Conservation (phyloP, 1,284 basidiomycete species). For the Macrocybe sp. region DNA sequence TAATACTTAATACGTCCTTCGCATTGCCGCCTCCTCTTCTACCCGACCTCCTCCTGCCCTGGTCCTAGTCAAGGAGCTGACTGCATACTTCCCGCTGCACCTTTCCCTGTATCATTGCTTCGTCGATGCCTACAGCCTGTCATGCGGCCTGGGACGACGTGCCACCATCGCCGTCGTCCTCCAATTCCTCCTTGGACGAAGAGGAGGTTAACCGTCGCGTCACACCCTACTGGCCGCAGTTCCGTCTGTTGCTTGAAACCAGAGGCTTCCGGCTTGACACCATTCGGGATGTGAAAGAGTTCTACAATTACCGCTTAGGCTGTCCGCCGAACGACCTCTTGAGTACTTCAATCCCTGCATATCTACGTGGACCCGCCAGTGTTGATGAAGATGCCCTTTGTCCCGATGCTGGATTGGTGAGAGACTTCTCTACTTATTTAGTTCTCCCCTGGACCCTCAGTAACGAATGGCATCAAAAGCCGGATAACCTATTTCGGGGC, state of each 20-base stretch:
- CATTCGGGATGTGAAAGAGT: constrained; percentile 54
- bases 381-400: constrained; percentile 56
- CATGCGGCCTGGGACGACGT: constrained; percentile 19
- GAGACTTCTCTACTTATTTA: constrained; percentile 17
- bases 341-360: constrained; percentile 21
- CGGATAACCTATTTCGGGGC: constrained; percentile 67
- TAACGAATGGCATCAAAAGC: constrained; percentile 33
- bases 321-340: constrained; percentile 18
- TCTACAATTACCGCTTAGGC: constrained; percentile 38
- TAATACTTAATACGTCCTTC: constrained; percentile 13
- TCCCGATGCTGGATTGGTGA: constrained; percentile 63
- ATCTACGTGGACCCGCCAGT: constrained; percentile 28
- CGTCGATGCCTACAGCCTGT: constrained; percentile 17
- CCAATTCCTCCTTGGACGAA: constrained; percentile 51
- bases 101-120: neutral
- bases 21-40: constrained; percentile 10
- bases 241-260: constrained; percentile 40
- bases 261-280: constrained; percentile 65
- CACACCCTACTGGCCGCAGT: constrained; percentile 55
- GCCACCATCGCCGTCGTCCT: constrained; percentile 35
- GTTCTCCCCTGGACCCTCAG: constrained; percentile 1
- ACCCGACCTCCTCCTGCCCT: constrained; percentile 4
- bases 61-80: neutral
- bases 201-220: constrained; percentile 57
- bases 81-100: neutral